These are phyloP conservation scores for Actinomortierella ambigua DNA, from an alignment of 371 early-diverging fungal species.

Conservation along the genomic window DNA sequence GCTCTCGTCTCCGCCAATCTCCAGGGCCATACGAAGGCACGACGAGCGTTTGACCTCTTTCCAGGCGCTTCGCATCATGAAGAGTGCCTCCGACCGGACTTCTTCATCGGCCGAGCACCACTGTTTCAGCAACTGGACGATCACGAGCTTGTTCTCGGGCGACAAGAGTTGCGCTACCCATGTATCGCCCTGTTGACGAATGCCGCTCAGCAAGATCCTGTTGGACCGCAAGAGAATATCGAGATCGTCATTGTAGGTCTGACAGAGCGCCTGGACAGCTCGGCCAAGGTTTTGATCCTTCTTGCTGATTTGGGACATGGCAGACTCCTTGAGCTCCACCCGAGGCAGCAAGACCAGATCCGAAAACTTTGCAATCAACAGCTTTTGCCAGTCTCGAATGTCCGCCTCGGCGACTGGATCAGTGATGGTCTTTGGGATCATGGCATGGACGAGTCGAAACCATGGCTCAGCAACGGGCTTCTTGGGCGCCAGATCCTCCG, in stretches of 20 bases:
- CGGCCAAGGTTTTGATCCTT: constrained; percentile 16
- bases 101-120: constrained; percentile 37
- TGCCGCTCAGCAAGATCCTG: constrained; percentile 14
- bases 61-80: constrained; percentile 32
- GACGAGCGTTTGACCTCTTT: constrained; percentile 26
- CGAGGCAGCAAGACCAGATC: constrained; percentile 26
- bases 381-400: constrained; percentile 21
- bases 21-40: constrained; percentile 30
- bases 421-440: no score
- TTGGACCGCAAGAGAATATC: constrained; percentile 23
- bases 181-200: constrained; percentile 13
- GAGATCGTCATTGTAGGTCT: constrained; percentile 24
- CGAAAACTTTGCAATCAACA: constrained; percentile 12
- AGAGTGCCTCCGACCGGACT: constrained; percentile 24
- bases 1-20: constrained; percentile 28
- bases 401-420: no score
- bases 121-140: constrained; percentile 24
- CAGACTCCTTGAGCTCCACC: constrained; percentile 9
- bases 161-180: constrained; percentile 14
- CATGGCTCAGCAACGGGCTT: no score
- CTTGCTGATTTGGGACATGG: no score
- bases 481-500: no score
- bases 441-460: no score
- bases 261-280: constrained; percentile 13
- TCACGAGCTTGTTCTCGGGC: constrained; percentile 10